Percentiles rank a stretch among this genome's conserved stretches.
phyloP scores from a whole-genome alignment of 768 basidiomycete genomes.

The Scleroderma citrinum region DNA sequence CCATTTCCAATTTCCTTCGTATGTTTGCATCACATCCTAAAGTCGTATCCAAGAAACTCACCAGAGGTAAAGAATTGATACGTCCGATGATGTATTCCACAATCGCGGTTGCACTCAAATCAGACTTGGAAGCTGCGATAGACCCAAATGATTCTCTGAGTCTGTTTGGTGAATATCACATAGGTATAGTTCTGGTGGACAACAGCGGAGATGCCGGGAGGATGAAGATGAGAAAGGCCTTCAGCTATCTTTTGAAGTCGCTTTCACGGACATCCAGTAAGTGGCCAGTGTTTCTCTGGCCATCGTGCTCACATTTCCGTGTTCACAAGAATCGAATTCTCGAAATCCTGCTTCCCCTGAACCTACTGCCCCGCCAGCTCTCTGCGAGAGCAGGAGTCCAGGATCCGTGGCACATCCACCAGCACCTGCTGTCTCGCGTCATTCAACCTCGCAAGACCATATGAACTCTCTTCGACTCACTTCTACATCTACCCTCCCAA shows the following conservation, averaged over 20 bases:
- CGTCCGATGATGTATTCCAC: conserved; percentile 51
- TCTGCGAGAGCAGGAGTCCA: conserved; percentile 49
- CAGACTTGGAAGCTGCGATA: conserved; percentile 58
- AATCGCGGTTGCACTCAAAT: conserved; percentile 85
- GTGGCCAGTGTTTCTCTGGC: conserved; percentile 9
- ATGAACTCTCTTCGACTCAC: conserved; percentile 24
- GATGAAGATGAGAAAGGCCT: conserved; percentile 66
- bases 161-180: conserved; percentile 56
- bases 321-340: conserved; percentile 36
- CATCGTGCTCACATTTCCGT: conserved; percentile 4
- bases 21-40: conserved; percentile 27
- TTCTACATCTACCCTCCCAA: conserved; percentile 30
- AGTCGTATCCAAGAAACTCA: conserved; percentile 6
- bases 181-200: conserved; percentile 75
- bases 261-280: conserved; percentile 43
- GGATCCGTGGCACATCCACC: conserved; percentile 49
- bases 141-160: conserved; percentile 47
- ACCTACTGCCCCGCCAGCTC: conserved; percentile 41
- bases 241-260: conserved; percentile 68
- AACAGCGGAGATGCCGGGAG: conserved; percentile 50
- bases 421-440: conserved; percentile 32
- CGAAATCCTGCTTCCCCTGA: conserved; percentile 74
- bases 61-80: conserved; percentile 45
- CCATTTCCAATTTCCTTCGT: conserved; percentile 69
- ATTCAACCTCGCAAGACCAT: conserved; percentile 25